Evolutionary conservation across 805 yeast genomes (phyloP), one percentile per base, ranked within the genome.

Genomic region (Wickerhamiella azymoides): DNA sequence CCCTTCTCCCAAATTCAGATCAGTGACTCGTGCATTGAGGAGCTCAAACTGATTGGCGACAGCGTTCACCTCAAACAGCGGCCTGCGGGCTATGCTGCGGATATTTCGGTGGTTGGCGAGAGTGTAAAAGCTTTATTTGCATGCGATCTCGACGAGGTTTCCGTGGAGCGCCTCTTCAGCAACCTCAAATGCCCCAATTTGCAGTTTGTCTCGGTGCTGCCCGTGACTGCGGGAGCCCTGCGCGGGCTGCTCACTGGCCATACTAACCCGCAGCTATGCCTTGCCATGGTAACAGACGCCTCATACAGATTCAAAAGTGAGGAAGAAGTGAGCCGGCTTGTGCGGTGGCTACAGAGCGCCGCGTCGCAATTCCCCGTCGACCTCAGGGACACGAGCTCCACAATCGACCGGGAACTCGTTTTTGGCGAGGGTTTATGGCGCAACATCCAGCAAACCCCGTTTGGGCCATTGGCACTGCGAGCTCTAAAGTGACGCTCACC

Each of bases 351-450:
- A 5, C 45, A 42, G 27, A 25, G 28, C 16, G 28, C 36, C 14
- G 45, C 45, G 7, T 8, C 19, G 9, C 16, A n/a, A 25, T 42
- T 17, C 36, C 45, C 45, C 10, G 13, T 36, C 13, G 45, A 42
- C 17, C 14, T 42, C 14, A 33, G 45, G 9, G 45, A 42, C 27
- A 13, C 36, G 13, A 36, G 36, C 27, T 10, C 17, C 10, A 13
- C 39, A 3, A 35, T 42, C 26, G 40, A 42, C 17, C 39, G 40
- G 13, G 45, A 42, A 17, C 16, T 42, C 13, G 21, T 30, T 13
- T 42, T 42, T 26, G 28, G 45, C 17, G 40, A 42, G 16, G 45
- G 45, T 4, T 26, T 42, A 40, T 42, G 45, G 45, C 14, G 39
- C 11, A 42, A 35, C 25, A 36, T 42, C 30, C 26, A 18, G n/a